These are phyloP conservation scores for Setaria italica DNA, from an alignment of 202 grass and related monocot species.

Conservation along the genomic window DNA sequence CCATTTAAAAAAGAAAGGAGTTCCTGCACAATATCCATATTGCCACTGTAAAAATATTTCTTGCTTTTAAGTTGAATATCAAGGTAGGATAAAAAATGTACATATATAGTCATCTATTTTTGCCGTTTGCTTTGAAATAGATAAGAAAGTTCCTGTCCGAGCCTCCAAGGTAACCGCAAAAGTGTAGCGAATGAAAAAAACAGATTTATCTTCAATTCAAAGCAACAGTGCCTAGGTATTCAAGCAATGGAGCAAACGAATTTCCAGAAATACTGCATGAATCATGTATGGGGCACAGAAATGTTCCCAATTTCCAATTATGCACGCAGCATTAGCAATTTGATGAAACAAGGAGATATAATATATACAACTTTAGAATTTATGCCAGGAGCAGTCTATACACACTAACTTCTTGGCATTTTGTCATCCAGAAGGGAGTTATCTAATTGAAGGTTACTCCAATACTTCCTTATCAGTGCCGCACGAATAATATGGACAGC, in stretches of 20 bases:
- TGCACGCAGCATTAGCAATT: background rate
- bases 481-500: background rate
- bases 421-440: slow-evolving; percentile 5
- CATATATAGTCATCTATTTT: background rate
- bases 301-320: background rate
- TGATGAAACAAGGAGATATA: background rate
- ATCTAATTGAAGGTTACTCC: background rate
- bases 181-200: background rate
- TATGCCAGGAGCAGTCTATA: background rate
- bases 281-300: background rate
- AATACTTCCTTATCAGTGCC: background rate
- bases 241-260: slow-evolving; percentile 15
- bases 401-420: background rate
- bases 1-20: background rate
- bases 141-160: background rate
- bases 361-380: background rate
- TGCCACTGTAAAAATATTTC: background rate
- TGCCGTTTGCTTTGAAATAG: background rate
- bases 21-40: slow-evolving; percentile 9
- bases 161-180: background rate
- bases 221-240: background rate
- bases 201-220: background rate
- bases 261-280: background rate
- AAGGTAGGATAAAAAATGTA: slow-evolving; percentile 12
- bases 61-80: slow-evolving; percentile 3